Conservation (phyloP, 108 stramenopile genomes). For the Pseudonitzschia multiseries region DNA sequence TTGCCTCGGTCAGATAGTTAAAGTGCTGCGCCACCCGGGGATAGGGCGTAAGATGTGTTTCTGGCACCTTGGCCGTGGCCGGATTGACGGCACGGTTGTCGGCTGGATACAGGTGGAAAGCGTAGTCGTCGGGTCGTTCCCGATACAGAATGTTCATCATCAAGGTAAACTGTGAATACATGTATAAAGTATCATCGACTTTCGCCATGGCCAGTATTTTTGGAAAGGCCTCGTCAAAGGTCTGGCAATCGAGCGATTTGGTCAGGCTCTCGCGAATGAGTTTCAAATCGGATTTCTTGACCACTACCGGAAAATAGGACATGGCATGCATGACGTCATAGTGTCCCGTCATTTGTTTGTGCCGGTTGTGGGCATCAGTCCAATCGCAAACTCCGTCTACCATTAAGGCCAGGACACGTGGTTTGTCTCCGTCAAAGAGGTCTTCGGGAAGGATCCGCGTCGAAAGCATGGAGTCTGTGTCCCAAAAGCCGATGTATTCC, state of each 20-base stretch:
- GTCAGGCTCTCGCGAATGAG: not conserved
- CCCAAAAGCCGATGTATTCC: not conserved
- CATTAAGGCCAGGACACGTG: no score
- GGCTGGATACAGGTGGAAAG: not conserved
- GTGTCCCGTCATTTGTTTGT: not conserved
- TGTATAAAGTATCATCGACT: not conserved
- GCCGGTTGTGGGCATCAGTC: no score
- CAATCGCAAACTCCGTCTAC: no score
- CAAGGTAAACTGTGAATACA: conserved; percentile 2
- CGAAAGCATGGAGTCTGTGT: not conserved
- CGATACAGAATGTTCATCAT: conserved; percentile 7
- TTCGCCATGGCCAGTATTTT: not conserved
- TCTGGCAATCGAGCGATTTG: no score
- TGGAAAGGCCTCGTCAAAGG: conserved; percentile 1
- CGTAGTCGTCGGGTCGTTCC: not conserved
- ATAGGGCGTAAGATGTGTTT: no score
- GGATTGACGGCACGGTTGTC: no score
- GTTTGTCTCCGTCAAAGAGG: not conserved
- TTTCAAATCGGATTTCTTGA: not conserved
- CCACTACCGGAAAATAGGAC: conserved; percentile 2
- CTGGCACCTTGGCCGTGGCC: no score
- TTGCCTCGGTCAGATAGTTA: no score
- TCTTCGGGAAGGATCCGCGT: not conserved
- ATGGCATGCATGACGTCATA: not conserved
- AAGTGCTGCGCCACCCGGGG: no score